Evolutionary conservation across 345 rosid species (phyloP).

Genomic region (Brassica nigra): DNA sequence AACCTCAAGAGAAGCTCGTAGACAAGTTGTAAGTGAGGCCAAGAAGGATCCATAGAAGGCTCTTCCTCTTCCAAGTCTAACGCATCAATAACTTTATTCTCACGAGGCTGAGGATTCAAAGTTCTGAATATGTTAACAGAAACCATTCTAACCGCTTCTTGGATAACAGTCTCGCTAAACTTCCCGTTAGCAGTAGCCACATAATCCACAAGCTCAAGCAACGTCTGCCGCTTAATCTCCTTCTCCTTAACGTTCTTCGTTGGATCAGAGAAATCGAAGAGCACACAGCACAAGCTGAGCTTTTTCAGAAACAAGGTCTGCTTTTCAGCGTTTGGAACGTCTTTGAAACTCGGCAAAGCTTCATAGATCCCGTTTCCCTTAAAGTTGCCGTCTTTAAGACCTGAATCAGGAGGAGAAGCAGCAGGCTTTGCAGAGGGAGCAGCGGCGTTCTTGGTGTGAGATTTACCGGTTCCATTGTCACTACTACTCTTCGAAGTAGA

Average conservation of each 20-base stretch:
- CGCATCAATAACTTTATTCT: conserved; percentile 64
- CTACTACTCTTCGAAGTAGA: conserved; percentile 45
- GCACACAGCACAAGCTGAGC: conserved; percentile 62
- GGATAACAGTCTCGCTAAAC: conserved; percentile 61
- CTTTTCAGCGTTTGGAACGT: conserved; percentile 68
- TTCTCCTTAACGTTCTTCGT: conserved; percentile 77
- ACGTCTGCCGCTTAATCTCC: conserved; percentile 75
- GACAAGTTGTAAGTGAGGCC: conserved; percentile 88
- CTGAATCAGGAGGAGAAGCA: conserved; percentile 39
- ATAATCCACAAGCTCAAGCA: conserved; percentile 79
- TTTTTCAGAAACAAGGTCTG: conserved; percentile 66
- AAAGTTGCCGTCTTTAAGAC: conserved; percentile 36
- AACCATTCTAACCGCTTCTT: conserved; percentile 63
- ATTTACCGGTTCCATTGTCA: conserved; percentile 47
- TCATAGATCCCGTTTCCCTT: conserved; percentile 61
- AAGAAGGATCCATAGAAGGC: conserved; percentile 82
- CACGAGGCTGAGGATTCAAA: conserved; percentile 65
- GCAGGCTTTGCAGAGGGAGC: conserved; percentile 42
- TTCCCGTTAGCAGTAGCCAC: conserved; percentile 70
- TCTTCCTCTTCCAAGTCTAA: conserved; percentile 93
- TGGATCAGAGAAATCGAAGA: conserved; percentile 71
- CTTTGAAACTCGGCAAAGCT: conserved; percentile 71
- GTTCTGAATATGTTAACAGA: conserved; percentile 73
- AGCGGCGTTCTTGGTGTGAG: conserved; percentile 26
- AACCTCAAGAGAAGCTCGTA: conserved; percentile 77